Conservation (phyloP, 495 filamentous ascomycete species). For the Hypoxylon rickii region DNA sequence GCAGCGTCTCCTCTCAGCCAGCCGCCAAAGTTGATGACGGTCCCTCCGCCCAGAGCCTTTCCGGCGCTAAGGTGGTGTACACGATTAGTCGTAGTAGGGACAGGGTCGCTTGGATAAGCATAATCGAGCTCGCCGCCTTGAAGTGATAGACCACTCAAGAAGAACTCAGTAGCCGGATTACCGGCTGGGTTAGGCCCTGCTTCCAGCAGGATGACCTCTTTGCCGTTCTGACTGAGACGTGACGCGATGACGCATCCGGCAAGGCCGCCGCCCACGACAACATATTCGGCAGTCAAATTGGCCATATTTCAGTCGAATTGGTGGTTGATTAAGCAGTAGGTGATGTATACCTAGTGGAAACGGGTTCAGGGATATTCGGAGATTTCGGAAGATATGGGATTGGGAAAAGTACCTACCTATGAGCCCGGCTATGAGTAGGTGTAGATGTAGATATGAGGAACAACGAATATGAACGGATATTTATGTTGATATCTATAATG, state of each 20-base stretch:
- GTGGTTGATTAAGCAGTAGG: no score
- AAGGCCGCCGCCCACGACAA: slow-evolving; percentile 45
- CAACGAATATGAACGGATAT: no score
- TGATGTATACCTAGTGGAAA: no score
- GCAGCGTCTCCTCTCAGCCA: slow-evolving; percentile 44
- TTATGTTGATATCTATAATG: no score
- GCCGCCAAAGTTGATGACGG: slow-evolving; percentile 40
- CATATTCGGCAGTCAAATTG: slow-evolving; percentile 29
- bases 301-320: no score
- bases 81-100: slow-evolving; percentile 27
- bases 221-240: slow-evolving; percentile 16
- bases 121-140: slow-evolving; percentile 41
- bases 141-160: slow-evolving; percentile 16
- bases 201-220: slow-evolving; percentile 23
- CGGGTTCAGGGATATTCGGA: no score
- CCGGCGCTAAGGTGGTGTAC: slow-evolving; percentile 32
- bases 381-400: no score
- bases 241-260: slow-evolving; percentile 40
- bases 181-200: slow-evolving; percentile 16
- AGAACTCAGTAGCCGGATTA: slow-evolving; percentile 13
- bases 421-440: no score
- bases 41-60: slow-evolving; percentile 45
- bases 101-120: slow-evolving; percentile 40
- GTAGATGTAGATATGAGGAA: no score
- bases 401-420: no score